A percentile compares a stretch with the other conserved stretches of the same genome.
These are phyloP conservation scores for Nothophytophthora sp. DNA, from an alignment of 352 stramenopile genomes.

Conservation along the genomic window DNA sequence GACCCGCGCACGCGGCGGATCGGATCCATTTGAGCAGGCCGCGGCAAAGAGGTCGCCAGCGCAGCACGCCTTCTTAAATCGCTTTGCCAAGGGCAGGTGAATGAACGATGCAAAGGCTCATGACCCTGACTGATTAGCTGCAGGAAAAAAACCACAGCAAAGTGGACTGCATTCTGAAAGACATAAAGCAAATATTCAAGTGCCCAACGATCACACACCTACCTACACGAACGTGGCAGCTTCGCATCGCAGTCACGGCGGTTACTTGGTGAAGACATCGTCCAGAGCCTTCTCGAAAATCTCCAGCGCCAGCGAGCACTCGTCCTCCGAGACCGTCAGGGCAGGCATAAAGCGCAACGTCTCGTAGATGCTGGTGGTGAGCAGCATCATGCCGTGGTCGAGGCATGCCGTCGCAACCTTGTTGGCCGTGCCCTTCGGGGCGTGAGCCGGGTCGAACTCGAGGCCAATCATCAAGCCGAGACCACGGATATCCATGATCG, in stretches of 20 bases:
- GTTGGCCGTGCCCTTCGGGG: constrained; percentile 59
- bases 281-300: constrained; percentile 64
- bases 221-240: constrained; percentile 5
- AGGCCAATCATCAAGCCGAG: constrained; percentile 93
- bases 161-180: not conserved
- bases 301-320: constrained; percentile 55
- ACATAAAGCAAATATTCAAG: constrained; percentile 9
- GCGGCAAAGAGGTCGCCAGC: constrained; percentile 45
- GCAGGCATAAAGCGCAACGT: constrained; percentile 93
- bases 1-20: not conserved
- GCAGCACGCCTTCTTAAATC: constrained; percentile 64
- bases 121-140: not conserved
- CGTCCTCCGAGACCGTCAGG: constrained; percentile 85
- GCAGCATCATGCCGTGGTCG: constrained; percentile 88
- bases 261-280: constrained; percentile 43
- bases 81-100: constrained; percentile 12
- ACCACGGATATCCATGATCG: constrained; percentile 87
- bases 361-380: constrained; percentile 92
- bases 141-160: not conserved
- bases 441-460: constrained; percentile 83
- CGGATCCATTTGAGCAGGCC: constrained; percentile 10
- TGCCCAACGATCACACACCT: too few relatives aligned
- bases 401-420: constrained; percentile 84
- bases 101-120: not conserved
- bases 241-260: not conserved